Conservation (phyloP, 2,329 filamentous ascomycete species). For the Aureobasidium namibiae region DNA sequence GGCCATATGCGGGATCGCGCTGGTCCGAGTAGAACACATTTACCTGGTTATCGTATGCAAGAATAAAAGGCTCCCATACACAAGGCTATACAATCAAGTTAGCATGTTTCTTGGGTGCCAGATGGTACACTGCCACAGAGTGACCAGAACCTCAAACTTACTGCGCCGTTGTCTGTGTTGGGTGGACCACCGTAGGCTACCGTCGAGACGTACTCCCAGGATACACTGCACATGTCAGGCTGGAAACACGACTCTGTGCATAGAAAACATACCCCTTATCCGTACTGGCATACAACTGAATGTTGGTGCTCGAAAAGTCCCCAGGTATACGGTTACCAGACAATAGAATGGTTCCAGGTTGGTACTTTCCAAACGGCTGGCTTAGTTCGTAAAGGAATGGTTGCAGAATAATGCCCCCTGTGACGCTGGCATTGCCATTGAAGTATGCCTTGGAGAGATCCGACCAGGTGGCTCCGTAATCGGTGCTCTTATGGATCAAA, state of each 20-base stretch:
- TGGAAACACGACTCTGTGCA: neutral
- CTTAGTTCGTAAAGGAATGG: conserved; percentile 60
- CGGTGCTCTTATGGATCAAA: conserved; percentile 39
- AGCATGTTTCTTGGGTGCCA: too few species aligned
- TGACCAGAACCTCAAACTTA: too few species aligned
- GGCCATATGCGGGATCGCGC: conserved; percentile 56
- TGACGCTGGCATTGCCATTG: conserved; percentile 43
- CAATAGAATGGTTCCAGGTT: conserved; percentile 54
- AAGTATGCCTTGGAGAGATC: conserved; percentile 57
- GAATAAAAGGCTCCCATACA: conserved; percentile 68
- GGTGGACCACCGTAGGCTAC: conserved; percentile 57
- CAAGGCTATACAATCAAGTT: conserved; percentile 36
- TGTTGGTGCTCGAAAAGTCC: conserved; percentile 54
- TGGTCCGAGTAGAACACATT: conserved; percentile 67
- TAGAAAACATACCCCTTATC: conserved; percentile 42
- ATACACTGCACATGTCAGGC: neutral
- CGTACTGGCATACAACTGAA: conserved; percentile 59
- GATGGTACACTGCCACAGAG: too few species aligned
- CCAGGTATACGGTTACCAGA: conserved; percentile 53
- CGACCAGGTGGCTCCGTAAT: conserved; percentile 48
- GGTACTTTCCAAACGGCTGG: conserved; percentile 47
- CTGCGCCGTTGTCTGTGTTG: conserved; percentile 51
- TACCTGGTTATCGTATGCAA: conserved; percentile 49
- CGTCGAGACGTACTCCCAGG: conserved; percentile 60
- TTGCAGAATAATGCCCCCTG: conserved; percentile 60